Evolutionary conservation across 495 filamentous ascomycete species (phyloP).

Genomic region (Geopyxis carbonaria): DNA sequence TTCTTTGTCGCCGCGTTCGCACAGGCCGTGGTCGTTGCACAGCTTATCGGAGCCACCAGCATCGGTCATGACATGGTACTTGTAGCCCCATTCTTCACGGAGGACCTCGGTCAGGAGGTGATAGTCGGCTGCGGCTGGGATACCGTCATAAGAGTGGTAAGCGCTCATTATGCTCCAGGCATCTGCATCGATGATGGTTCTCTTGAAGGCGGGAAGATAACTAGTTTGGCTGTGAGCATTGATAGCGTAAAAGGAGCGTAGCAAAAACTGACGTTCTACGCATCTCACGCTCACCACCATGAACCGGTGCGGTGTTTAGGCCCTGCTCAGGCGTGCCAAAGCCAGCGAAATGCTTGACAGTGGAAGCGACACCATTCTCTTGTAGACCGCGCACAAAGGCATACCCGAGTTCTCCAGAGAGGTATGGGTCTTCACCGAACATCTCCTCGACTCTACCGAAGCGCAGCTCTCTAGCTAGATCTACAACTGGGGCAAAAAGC

Average conservation of each 20-base stretch:
- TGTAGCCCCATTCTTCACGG: slow-evolving; percentile 50
- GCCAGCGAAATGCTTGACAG: slow-evolving; percentile 53
- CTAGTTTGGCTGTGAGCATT: too few species aligned
- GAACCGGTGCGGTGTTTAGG: slow-evolving; percentile 49
- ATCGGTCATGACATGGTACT: slow-evolving; percentile 40
- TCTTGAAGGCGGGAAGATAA: slow-evolving; percentile 45
- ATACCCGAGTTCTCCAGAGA: slow-evolving; percentile 38
- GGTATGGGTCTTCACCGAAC: slow-evolving; percentile 46
- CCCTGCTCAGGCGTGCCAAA: slow-evolving; percentile 52
- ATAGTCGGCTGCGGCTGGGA: slow-evolving; percentile 43
- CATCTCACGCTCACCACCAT: slow-evolving; percentile 50
- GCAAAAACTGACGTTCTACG: slow-evolving; percentile 53
- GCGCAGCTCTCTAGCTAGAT: slow-evolving; percentile 48
- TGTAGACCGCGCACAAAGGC: slow-evolving; percentile 45
- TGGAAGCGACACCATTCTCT: slow-evolving; percentile 43
- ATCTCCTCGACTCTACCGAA: slow-evolving; percentile 57
- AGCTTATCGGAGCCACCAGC: slow-evolving; percentile 48
- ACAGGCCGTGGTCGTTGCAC: slow-evolving; percentile 46
- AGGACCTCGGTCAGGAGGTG: slow-evolving; percentile 49
- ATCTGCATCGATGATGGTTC: slow-evolving; percentile 49
- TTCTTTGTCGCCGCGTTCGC: slow-evolving; percentile 37
- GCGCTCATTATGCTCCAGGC: slow-evolving; percentile 51
- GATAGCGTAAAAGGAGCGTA: too few species aligned
- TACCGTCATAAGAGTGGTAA: slow-evolving; percentile 52
- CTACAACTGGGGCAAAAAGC: slow-evolving; percentile 49